A percentile compares a stretch with the other conserved stretches of the same genome.
phyloP scores from a whole-genome alignment of 164 flowering plant genomes.

The Dillenia suffruticosa region DNA sequence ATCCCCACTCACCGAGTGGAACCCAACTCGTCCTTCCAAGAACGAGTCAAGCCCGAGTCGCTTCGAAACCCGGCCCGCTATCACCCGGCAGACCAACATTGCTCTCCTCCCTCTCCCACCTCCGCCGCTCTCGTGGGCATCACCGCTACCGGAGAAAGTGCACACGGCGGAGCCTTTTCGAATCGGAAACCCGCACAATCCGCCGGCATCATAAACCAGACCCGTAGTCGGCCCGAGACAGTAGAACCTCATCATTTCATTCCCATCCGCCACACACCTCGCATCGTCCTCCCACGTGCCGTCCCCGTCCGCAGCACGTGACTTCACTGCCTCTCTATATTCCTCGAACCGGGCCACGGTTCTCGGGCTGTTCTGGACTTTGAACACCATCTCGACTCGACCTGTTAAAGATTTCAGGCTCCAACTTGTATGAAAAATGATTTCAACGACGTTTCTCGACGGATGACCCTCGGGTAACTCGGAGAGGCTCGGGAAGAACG shows the following conservation, averaged over 20 bases:
- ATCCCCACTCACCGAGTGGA: slow-evolving; percentile 79
- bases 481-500: slow-evolving; percentile 49
- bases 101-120: slow-evolving; percentile 77
- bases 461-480: slow-evolving; percentile 85
- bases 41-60: slow-evolving; percentile 40
- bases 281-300: slow-evolving; percentile 41
- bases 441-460: slow-evolving; percentile 91
- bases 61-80: slow-evolving; percentile 82
- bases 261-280: slow-evolving; percentile 91
- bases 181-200: slow-evolving; percentile 42
- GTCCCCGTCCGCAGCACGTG: slow-evolving; percentile 27
- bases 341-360: slow-evolving; percentile 83
- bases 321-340: slow-evolving; percentile 65
- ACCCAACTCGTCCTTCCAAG: slow-evolving; percentile 43
- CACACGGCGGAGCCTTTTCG: slow-evolving; percentile 54
- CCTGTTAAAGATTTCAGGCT: slow-evolving; percentile 54
- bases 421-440: slow-evolving; percentile 93
- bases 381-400: slow-evolving; percentile 79
- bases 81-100: slow-evolving; percentile 92
- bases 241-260: slow-evolving; percentile 90
- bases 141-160: slow-evolving; percentile 76
- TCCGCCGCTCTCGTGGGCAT: slow-evolving; percentile 77
- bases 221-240: slow-evolving; percentile 58
- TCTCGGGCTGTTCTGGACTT: slow-evolving; percentile 58
- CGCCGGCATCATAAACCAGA: slow-evolving; percentile 23